Conservation (phyloP, 2,329 filamentous ascomycete species). For the Trichoderma citrinoviride region DNA sequence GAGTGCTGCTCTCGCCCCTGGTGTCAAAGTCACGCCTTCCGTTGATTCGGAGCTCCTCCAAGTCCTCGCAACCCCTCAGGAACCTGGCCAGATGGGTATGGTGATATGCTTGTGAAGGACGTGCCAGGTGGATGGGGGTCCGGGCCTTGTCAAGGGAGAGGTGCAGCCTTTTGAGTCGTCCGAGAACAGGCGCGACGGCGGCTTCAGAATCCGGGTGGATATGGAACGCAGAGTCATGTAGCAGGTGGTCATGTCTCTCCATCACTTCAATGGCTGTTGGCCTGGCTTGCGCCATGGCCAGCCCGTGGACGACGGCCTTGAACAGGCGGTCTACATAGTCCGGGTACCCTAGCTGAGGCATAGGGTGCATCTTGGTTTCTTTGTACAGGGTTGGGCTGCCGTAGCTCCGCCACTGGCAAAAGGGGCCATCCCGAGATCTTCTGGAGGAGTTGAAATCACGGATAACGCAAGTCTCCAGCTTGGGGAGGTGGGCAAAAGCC, state of each 20-base stretch:
- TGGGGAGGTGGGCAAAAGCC: conserved; percentile 54
- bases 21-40: conserved; percentile 15
- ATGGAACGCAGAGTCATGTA: conserved; percentile 46
- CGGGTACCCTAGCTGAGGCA: conserved; percentile 15
- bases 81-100: conserved; percentile 27
- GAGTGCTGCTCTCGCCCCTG: background rate
- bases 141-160: conserved; percentile 27
- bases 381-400: conserved; percentile 42
- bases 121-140: background rate
- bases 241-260: conserved; percentile 33
- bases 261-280: conserved; percentile 50
- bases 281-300: conserved; percentile 39
- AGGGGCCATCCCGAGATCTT: conserved; percentile 48
- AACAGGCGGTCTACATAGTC: conserved; percentile 40
- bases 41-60: conserved; percentile 24
- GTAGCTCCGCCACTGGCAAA: conserved; percentile 53
- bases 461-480: conserved; percentile 56
- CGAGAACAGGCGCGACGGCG: conserved; percentile 42
- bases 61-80: background rate
- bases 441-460: conserved; percentile 55
- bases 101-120: background rate
- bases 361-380: conserved; percentile 33
- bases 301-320: conserved; percentile 40
- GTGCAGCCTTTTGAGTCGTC: conserved; percentile 45
- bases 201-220: conserved; percentile 33